Base-by-base conservation (phyloP, 129 eudicot genomes). In the Lactuca sativa region DNA sequence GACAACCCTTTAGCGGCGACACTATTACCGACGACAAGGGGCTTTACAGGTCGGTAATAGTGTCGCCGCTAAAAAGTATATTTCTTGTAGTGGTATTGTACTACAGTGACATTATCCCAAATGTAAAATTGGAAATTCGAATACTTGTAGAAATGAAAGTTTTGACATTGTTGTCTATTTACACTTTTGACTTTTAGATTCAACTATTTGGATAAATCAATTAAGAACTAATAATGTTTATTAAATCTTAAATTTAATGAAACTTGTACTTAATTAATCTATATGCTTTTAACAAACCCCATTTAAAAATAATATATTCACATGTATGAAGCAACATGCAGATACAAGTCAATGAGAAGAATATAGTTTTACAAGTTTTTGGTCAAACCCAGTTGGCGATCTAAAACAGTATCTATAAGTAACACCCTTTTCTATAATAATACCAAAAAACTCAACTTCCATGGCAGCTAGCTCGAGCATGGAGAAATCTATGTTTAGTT, bases 241-340 rank as follows among this genome's bases (percentile, higher is more conserved):
- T 43, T 32, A 25, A 55, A 49, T 13, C 65, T 0, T 9, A 14
- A 76, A 37, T 40, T 30, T 36, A 69, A 48, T 69, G 71, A 41
- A 62, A 53, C 65, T 76, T 76, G 76, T 43, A 69, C 13, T 76
- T 49, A 69, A 25, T 54, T 36, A 52, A 69, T 34, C 4, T 62
- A 62, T 62, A 77, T 41, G 56, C 53, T 47, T 62, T 43, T 62
- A 69, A 62, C 71, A 40, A 77, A 77, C 76, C 71, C 4, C 59
- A n/a, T 53, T 69, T 52, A 33, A 41, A 62, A 66, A 30, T 4
- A 77, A 69, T 32, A 56, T 34, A 74, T 65, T 43, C 66, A 74
- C 78, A 65, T 74, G 78, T 54, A 53, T 25, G 76, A 75, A 67
- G 80, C 76, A 77, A 69, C 71, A 77, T 76, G 81, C 81, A 62